These are phyloP conservation scores for Sonneratia caseolaris DNA, from an alignment of 345 rosid species.

Conservation along the genomic window DNA sequence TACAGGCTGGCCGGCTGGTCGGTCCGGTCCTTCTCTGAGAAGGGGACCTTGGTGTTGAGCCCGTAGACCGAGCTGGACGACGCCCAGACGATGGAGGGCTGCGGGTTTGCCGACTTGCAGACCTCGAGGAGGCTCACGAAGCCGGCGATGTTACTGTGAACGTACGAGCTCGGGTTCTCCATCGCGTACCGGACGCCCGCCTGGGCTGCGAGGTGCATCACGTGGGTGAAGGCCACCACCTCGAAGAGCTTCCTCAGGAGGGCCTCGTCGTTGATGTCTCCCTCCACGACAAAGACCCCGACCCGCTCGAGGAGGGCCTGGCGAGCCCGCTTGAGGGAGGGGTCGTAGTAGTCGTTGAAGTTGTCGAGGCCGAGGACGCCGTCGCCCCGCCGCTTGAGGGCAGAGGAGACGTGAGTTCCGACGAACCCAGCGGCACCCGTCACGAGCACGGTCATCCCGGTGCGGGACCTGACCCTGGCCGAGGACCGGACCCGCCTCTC, in stretches of 20 bases:
- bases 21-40: slow-evolving; percentile 39
- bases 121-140: slow-evolving; percentile 68
- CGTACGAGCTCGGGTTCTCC: slow-evolving; percentile 76
- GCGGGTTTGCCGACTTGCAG: slow-evolving; percentile 68
- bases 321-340: slow-evolving; percentile 28
- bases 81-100: slow-evolving; percentile 88
- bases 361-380: slow-evolving; percentile 31
- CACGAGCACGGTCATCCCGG: slow-evolving; percentile 27
- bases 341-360: slow-evolving; percentile 34
- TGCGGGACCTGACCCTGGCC: slow-evolving; percentile 19
- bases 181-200: slow-evolving; percentile 90
- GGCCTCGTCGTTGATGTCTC: slow-evolving; percentile 27
- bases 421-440: slow-evolving; percentile 34
- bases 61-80: slow-evolving; percentile 85
- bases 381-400: slow-evolving; percentile 27
- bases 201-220: slow-evolving; percentile 75
- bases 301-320: slow-evolving; percentile 28
- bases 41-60: slow-evolving; percentile 76
- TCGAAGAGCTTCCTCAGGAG: slow-evolving; percentile 31
- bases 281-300: slow-evolving; percentile 29
- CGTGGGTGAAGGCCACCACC: slow-evolving; percentile 14
- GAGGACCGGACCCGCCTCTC: slow-evolving; percentile 27
- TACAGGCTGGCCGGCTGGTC: slow-evolving; percentile 36
- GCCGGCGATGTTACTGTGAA: slow-evolving; percentile 84
- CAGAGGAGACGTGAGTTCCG: slow-evolving; percentile 31